These are phyloP conservation scores for Glycyrrhiza uralensis DNA, from an alignment of 306 rosid species.

Conservation along the genomic window DNA sequence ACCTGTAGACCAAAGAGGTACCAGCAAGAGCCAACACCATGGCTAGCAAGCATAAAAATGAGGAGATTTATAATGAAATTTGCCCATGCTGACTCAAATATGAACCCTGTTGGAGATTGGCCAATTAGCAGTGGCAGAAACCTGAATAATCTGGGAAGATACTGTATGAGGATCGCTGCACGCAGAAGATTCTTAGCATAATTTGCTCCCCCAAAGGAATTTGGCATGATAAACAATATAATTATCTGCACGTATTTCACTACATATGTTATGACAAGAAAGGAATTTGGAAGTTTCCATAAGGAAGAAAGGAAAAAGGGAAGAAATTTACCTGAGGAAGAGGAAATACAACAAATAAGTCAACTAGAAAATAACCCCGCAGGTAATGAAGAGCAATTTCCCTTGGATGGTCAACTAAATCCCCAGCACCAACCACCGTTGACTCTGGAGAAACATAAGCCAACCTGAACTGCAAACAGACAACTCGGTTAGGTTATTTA, in stretches of 20 bases:
- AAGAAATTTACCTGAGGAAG: constrained; percentile 67
- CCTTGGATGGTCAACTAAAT: constrained; percentile 74
- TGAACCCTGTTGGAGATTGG: constrained; percentile 68
- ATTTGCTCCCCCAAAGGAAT: constrained; percentile 64
- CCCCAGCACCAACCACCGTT: constrained; percentile 84
- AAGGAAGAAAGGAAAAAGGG: neutral
- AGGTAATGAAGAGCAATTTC: constrained; percentile 67
- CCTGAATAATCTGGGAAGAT: constrained; percentile 68
- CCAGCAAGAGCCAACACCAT: constrained; percentile 77
- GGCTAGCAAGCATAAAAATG: constrained; percentile 65
- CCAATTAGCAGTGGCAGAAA: constrained; percentile 67
- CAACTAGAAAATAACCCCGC: constrained; percentile 50
- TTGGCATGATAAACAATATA: constrained; percentile 46
- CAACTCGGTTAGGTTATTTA: neutral
- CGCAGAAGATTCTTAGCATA: constrained; percentile 70
- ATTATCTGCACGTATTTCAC: constrained; percentile 57
- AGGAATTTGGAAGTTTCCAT: neutral
- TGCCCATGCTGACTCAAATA: constrained; percentile 90
- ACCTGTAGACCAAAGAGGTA: constrained; percentile 93
- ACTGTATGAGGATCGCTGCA: constrained; percentile 57
- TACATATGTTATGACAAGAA: neutral
- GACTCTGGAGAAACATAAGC: constrained; percentile 90
- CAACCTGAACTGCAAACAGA: constrained; percentile 67
- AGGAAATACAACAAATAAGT: constrained; percentile 61
- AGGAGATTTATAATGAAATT: constrained; percentile 75